Percentiles rank a stretch among this genome's conserved stretches.
phyloP scores from a whole-genome alignment of 495 filamentous ascomycete genomes.

The Wilcoxina mikolae region DNA sequence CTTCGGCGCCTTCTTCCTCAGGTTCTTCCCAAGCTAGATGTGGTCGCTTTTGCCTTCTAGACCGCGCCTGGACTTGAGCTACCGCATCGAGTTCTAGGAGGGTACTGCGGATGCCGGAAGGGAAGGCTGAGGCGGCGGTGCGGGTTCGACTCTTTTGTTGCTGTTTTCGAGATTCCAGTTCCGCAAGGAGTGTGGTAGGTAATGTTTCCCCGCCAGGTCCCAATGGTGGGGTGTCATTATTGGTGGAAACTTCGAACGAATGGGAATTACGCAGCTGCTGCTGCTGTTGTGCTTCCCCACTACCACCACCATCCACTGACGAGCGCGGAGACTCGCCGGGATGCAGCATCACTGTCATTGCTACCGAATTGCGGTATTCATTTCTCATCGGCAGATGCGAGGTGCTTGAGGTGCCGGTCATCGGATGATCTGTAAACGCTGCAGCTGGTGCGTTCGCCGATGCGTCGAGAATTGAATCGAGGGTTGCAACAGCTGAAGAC shows the following conservation, averaged over 20 bases:
- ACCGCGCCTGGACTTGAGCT: conserved; percentile 66
- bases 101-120: conserved; percentile 72
- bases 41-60: conserved; percentile 56
- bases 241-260: neutral
- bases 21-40: conserved; percentile 83
- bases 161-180: conserved; percentile 76
- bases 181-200: conserved; percentile 82
- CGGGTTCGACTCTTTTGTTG: conserved; percentile 63
- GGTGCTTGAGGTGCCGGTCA: conserved; percentile 42
- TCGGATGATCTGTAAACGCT: conserved; percentile 87
- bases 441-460: conserved; percentile 81
- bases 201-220: neutral
- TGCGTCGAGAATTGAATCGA: conserved; percentile 91
- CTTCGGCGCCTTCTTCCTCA: conserved; percentile 37
- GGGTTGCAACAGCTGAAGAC: conserved; percentile 36
- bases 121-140: conserved; percentile 48
- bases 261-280: conserved; percentile 7
- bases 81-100: conserved; percentile 83
- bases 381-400: neutral
- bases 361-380: conserved; percentile 25
- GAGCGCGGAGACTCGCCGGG: conserved; percentile 25
- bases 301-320: conserved; percentile 13
- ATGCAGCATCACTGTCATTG: conserved; percentile 22
- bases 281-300: neutral
- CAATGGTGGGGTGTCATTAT: neutral